Base-by-base conservation (phyloP, 169 alveolate species). In the Theileria equi region DNA sequence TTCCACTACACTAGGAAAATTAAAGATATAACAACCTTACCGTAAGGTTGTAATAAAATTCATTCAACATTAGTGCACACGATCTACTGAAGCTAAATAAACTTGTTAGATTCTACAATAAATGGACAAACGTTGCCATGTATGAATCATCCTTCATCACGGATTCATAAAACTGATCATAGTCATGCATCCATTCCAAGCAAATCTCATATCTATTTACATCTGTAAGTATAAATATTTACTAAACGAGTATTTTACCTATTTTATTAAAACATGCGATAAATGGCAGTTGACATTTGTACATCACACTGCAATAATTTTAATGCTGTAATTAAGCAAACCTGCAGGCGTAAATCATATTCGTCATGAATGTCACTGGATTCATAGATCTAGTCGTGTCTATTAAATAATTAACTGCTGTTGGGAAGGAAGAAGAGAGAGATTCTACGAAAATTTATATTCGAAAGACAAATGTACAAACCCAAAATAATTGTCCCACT, bases 281-380 rank as follows among this genome's bases (percentile, higher is more conserved):
- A 40, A 96, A 88, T 0, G 99, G 99, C 21, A 97, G 85, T 50
- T 92, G 92, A 48, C 95, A 82, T 81, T 95, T 95, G 88, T 96
- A 97, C 92, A 95, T 83, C 26, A 96, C 95, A 71, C 96, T 84
- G 73, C 5, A 2, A 4, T 36, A n/a, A 1, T 6, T n/a, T 10
- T n/a, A 11, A n/a, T 19, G 16, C n/a, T 2, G 34, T n/a, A 3
- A 2, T 7, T 6, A 17, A 19, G 4, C 23, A 6, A 29, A 81
- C 89, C 91, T 86, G 89, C 95, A 90, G 17, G 99, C 97, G 83
- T 97, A 96, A 35, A 97, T 93, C 99, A 97, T 96, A 81, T 96
- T 97, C 54, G 98, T 90, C 98, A 96, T 94, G 84, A 97, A 95
- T 19, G 99, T 96, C 59, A 94, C 94, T 2, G 99, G 99, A 48